Conservation (phyloP, 768 basidiomycete genomes). For the Phlebiopsis gigantea region DNA sequence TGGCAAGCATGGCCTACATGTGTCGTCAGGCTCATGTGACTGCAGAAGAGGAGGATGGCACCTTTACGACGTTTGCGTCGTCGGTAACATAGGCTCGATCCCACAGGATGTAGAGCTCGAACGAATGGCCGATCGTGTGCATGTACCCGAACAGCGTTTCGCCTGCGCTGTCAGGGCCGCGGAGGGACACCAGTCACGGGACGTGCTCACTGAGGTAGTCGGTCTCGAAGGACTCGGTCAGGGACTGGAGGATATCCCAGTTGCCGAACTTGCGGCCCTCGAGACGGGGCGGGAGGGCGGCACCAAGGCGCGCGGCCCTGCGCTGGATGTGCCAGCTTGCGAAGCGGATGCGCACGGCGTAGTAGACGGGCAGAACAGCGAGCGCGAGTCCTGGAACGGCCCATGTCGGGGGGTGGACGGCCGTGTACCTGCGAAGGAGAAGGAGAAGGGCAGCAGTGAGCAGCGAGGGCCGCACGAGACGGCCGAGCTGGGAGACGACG, state of each 20-base stretch:
- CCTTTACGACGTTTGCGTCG: slow-evolving; percentile 29
- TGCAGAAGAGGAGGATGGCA: not conserved
- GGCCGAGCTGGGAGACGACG: not conserved
- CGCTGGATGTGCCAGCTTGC: not conserved
- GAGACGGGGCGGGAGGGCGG: slow-evolving; percentile 22
- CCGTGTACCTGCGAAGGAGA: not conserved
- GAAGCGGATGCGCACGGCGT: not conserved
- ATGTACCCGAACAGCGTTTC: slow-evolving; percentile 20
- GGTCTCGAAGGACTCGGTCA: slow-evolving; percentile 17
- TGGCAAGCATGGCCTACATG: slow-evolving; percentile 35
- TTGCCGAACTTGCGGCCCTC: slow-evolving; percentile 31
- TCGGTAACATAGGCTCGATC: slow-evolving; percentile 14
- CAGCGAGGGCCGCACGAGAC: not conserved
- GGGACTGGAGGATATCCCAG: slow-evolving; percentile 26
- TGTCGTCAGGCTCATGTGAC: not conserved
- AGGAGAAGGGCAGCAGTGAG: not conserved
- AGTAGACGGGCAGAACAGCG: not conserved
- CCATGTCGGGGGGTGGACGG: not conserved
- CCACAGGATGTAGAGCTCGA: slow-evolving; percentile 16
- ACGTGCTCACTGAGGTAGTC: slow-evolving; percentile 32
- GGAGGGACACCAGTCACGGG: too few relatives aligned
- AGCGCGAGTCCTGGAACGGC: not conserved
- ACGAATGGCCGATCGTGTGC: slow-evolving; percentile 19
- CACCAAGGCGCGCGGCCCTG: slow-evolving; percentile 5
- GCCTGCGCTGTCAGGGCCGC: too few relatives aligned